These are phyloP conservation scores for Colletotrichum liaoningense DNA, from an alignment of 2,329 filamentous ascomycete species.

Conservation along the genomic window DNA sequence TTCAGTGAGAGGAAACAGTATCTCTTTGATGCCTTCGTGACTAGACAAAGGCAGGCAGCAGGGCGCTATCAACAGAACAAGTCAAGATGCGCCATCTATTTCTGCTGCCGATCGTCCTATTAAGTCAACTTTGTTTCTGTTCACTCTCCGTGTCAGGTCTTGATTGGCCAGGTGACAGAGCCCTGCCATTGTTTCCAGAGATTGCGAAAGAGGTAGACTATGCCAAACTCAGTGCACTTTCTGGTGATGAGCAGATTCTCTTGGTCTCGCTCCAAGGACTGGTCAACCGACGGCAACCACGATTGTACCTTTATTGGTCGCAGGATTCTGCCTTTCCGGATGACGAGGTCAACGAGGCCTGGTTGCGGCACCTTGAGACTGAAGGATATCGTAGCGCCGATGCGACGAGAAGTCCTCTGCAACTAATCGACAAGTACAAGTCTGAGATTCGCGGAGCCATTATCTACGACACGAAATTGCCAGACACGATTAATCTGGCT, in stretches of 20 bases:
- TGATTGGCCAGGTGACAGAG: conserved; percentile 11
- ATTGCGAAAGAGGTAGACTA: conserved; percentile 5
- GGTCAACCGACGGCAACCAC: conserved; percentile 11
- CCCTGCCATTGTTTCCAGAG: conserved; percentile 1
- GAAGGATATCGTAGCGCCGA: neutral
- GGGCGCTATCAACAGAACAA: neutral
- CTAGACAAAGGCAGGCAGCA: neutral
- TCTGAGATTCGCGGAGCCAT: conserved; percentile 9
- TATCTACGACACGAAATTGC: conserved; percentile 9
- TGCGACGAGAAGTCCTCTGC: neutral
- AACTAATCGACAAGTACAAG: conserved; percentile 13
- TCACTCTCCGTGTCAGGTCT: neutral
- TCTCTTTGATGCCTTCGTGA: too few species aligned
- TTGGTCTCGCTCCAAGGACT: conserved; percentile 8
- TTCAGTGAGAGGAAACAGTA: too few species aligned
- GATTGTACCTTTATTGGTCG: conserved; percentile 9
- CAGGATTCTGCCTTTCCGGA: neutral
- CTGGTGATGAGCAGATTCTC: conserved; percentile 5
- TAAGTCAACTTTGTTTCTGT: neutral
- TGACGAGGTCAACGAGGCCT: conserved; percentile 8
- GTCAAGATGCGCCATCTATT: neutral
- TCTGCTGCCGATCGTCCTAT: neutral
- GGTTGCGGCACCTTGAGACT: neutral
- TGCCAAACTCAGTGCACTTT: neutral
- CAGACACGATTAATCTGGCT: conserved; percentile 18